These are phyloP conservation scores for Lolium rigidum DNA, from an alignment of 176 grass and related monocot genomes.

Conservation along the genomic window DNA sequence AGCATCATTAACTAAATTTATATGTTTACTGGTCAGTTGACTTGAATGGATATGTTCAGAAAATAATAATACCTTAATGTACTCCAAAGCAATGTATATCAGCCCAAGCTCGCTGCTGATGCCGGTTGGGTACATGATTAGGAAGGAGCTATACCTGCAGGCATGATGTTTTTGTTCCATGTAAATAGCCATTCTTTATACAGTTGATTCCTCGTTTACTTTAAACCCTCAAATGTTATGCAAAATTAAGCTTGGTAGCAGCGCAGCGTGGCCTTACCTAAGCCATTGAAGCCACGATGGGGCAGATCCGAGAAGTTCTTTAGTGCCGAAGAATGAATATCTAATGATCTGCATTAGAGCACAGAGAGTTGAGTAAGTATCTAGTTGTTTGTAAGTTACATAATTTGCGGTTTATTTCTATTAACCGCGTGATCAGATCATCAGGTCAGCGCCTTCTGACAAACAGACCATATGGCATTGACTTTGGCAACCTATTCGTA, in stretches of 20 bases:
- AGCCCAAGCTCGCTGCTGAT: slow-evolving; percentile 25
- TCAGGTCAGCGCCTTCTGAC: too few relatives aligned
- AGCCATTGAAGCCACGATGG: slow-evolving; percentile 76
- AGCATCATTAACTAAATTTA: neutral
- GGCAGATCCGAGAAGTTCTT: slow-evolving; percentile 60
- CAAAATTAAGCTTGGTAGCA: neutral
- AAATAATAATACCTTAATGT: neutral
- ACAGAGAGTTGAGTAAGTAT: neutral
- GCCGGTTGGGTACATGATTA: slow-evolving; percentile 24
- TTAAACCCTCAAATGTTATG: neutral
- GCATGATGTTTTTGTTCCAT: neutral
- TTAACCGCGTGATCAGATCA: neutral
- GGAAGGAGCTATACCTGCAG: slow-evolving; percentile 32
- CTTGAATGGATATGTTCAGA: neutral
- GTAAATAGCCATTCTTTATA: neutral
- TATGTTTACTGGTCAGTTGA: neutral
- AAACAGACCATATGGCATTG: neutral
- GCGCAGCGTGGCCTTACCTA: slow-evolving; percentile 28
- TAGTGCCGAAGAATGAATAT: slow-evolving; percentile 72
- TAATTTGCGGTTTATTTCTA: neutral
- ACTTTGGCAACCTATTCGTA: neutral
- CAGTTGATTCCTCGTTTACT: neutral
- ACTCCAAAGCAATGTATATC: slow-evolving; percentile 18
- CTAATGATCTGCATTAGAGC: slow-evolving; percentile 54
- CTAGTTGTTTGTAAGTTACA: neutral